Conservation (phyloP, 202 grass and related monocot species). For the Brachypodium distachyon region DNA sequence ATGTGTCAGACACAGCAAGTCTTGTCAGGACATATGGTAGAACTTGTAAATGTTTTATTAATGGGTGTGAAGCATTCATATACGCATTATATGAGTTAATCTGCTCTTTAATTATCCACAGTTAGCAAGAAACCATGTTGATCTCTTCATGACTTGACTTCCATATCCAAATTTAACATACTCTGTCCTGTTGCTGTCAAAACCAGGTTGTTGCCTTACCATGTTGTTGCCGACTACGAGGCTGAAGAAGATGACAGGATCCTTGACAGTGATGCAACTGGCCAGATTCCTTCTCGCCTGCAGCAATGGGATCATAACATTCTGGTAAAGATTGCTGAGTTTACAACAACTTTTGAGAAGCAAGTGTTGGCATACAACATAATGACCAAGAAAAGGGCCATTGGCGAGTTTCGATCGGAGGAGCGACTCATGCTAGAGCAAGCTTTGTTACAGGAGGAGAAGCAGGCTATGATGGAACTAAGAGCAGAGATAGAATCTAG, state of each 20-base stretch:
- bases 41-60: too few relatives aligned
- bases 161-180: conserved; percentile 4
- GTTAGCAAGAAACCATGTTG: neutral
- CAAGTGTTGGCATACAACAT: conserved; percentile 97
- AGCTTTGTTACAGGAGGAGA: conserved; percentile 76
- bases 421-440: conserved; percentile 93
- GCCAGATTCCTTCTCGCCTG: conserved; percentile 68
- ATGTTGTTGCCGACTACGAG: conserved; percentile 98
- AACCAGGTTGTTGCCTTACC: conserved; percentile 87
- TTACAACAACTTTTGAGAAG: conserved; percentile 88
- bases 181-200: conserved; percentile 14
- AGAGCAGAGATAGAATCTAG: conserved; percentile 58
- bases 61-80: too few relatives aligned
- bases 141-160: neutral
- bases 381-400: conserved; percentile 76
- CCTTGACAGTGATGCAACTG: conserved; percentile 65
- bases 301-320: conserved; percentile 99
- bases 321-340: conserved; percentile 91
- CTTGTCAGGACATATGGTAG: too few relatives aligned
- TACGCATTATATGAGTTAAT: too few relatives aligned
- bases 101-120: neutral
- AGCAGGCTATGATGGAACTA: conserved; percentile 39
- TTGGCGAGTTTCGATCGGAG: conserved; percentile 87
- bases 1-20: too few relatives aligned
- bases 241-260: conserved; percentile 98